Evolutionary conservation across 257 asterid species (phyloP).

Genomic region (Primulina huaijiensis): DNA sequence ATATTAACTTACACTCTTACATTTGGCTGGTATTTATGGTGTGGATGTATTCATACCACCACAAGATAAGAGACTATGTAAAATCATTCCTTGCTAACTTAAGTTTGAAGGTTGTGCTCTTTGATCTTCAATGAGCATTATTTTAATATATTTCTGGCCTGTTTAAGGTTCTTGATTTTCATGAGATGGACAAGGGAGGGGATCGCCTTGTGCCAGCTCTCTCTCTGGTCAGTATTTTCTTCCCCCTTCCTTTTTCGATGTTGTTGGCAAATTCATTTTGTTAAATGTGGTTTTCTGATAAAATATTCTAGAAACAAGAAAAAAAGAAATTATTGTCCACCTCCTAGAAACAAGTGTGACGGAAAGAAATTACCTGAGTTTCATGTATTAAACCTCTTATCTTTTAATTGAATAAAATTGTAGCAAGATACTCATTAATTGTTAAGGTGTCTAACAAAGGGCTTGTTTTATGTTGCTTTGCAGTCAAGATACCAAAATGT

Average conservation of each 20-base stretch:
- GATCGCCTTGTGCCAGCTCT: conserved; percentile 83
- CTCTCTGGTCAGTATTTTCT: conserved; percentile 55
- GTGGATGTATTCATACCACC: not conserved
- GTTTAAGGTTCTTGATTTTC: conserved; percentile 81
- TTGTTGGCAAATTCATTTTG: not conserved
- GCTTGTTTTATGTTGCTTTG: conserved; percentile 27
- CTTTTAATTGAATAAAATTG: conserved; percentile 7
- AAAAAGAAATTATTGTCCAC: not conserved
- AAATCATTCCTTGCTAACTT: not conserved
- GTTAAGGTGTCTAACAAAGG: conserved; percentile 16
- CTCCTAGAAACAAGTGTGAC: not conserved
- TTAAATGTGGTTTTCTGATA: conserved; percentile 1
- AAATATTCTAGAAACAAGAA: conserved; percentile 6
- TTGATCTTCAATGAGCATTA: conserved; percentile 20
- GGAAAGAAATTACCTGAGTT: not conserved
- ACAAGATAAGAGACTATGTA: conserved; percentile 2
- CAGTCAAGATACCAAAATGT: conserved; percentile 82
- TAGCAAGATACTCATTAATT: conserved; percentile 9
- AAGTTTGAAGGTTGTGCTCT: conserved; percentile 11
- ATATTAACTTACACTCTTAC: not conserved
- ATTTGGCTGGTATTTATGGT: not conserved
- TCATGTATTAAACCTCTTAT: conserved; percentile 7
- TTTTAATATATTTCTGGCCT: not conserved
- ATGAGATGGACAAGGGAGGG: conserved; percentile 76
- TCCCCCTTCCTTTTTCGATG: not conserved